Base-by-base conservation (phyloP, 805 yeast genomes). In the Pichia insulana region DNA sequence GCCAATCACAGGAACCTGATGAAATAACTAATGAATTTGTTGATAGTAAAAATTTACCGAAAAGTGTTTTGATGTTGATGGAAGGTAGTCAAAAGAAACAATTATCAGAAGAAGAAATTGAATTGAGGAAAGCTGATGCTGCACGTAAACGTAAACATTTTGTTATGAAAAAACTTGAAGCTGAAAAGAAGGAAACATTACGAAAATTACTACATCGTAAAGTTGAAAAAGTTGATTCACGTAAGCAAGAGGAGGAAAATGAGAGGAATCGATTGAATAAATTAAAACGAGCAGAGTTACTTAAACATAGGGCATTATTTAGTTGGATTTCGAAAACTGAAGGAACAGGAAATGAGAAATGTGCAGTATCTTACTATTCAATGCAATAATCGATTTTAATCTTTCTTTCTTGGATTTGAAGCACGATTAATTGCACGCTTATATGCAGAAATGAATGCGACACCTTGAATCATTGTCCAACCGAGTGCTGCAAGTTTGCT, bases 121-220 rank as follows among this genome's bases (percentile, higher is more conserved):
- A 83, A 37, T 61, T 86, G 45, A 73, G 88, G 36, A 78, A 88
- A 48, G 85, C 94, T 1, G 98, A 90, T 58, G 80, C 77, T 53
- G 90, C 96, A 0, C 73, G 97, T 53, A 78, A 88, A 60, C 71
- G 98, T 50, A 84, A 83, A 59, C 89, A 90, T 57, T 73, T 87
- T 53, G 79, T 81, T 51, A 88, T 81, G 54, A 81, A 82, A 63
- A 78, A 82, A 49, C 64, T 86, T 33, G 97, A 89, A 56, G 96
- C 86, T 59, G 97, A 92, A 61, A 92, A 92, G 58, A 76, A 80
- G 56, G 97, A 90, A 50, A 89, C 97, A 0, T 70, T 90, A 50
- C 90, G 90, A 59, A 86, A 85, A 59, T 67, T 90, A 49, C 68
- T 90, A 49, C 81, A 85, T 62, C 78, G 89, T 60, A 73, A 96